Evolutionary conservation across 1,284 basidiomycete genomes (phyloP).

Genomic region (Papiliotrema nemorosa): DNA sequence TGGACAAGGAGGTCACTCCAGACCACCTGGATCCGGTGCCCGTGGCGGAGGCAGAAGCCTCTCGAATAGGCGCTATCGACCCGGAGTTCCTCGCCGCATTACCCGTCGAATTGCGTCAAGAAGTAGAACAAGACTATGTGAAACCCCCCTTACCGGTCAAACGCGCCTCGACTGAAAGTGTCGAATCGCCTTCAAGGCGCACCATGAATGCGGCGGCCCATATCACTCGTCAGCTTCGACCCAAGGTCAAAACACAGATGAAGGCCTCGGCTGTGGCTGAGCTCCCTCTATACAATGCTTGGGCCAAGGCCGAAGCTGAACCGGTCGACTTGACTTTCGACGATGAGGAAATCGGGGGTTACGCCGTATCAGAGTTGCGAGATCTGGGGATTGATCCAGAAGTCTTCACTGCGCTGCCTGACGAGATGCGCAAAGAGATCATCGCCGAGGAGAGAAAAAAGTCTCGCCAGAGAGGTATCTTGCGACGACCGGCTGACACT

Average conservation of each 20-base stretch:
- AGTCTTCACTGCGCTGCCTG: constrained; percentile 68
- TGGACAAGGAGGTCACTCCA: constrained; percentile 1
- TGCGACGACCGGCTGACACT: constrained; percentile 49
- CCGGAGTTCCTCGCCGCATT: constrained; percentile 41
- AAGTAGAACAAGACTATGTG: constrained; percentile 30
- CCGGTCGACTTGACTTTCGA: constrained; percentile 14
- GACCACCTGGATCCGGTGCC: neutral
- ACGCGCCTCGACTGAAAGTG: neutral
- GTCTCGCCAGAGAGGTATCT: constrained; percentile 9
- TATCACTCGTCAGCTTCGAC: constrained; percentile 42
- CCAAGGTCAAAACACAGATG: constrained; percentile 41
- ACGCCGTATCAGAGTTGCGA: constrained; percentile 54
- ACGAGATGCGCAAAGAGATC: constrained; percentile 66
- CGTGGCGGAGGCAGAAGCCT: constrained; percentile 16
- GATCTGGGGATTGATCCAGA: constrained; percentile 65
- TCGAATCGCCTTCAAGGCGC: neutral
- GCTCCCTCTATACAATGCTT: constrained; percentile 36
- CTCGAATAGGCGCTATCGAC: constrained; percentile 24
- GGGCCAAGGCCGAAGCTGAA: constrained; percentile 21
- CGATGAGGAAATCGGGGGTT: constrained; percentile 17
- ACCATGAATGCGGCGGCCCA: constrained; percentile 32
- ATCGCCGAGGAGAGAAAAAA: constrained; percentile 55
- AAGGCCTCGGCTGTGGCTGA: constrained; percentile 30
- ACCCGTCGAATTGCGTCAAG: constrained; percentile 29
- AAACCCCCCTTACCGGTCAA: constrained; percentile 13